Evolutionary conservation across 257 asterid species (phyloP), one percentile per base, ranked within the genome.

Genomic region (Nicotiana noctiflora): DNA sequence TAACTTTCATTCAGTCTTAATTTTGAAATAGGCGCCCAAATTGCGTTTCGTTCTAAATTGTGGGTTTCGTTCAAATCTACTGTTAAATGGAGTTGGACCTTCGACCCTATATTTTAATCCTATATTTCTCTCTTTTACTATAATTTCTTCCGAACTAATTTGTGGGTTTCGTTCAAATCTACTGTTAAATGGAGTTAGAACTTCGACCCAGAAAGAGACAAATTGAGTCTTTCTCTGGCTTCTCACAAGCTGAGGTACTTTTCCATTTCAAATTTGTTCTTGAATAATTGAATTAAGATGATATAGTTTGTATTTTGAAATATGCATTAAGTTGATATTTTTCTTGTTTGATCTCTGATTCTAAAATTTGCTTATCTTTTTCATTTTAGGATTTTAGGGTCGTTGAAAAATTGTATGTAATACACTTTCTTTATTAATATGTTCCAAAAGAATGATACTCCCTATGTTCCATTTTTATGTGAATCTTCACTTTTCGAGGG

Each of bases 171-270:
- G 37, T 46, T 46, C 12, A 32, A 46, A 44, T 19, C 7, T 46
- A 46, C 23, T 72, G 15, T 72, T 11, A 7, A 5, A 40, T 40
- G 46, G 46, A 40, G 23, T 21, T 72, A 60, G 78, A 72, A 18
- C 78, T 72, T 46, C 78, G 78, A 44, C 78, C 60, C 19, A 72
- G 78, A 72, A 72, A 46, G 19, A 27, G 32, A 46, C 40, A 21
- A 23, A 8, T 23, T 44, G 37, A 25, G 23, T 6, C 21, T 72
- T 6, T 72, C 4, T 23, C 78, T 72, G 78, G 78, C 40, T 46
- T 72, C 40, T 44, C 78, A 72, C 60, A 72, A 46, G 11, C 78
- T 46, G 78, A 72, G 78, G 78, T 72, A 23, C 3, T 53, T 40
- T 70, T 46, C 60, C 25, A 14, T 72, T 72, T 46, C 29, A 70